phyloP scores from a whole-genome alignment of 768 basidiomycete genomes.

The Kwoniella europaea region DNA sequence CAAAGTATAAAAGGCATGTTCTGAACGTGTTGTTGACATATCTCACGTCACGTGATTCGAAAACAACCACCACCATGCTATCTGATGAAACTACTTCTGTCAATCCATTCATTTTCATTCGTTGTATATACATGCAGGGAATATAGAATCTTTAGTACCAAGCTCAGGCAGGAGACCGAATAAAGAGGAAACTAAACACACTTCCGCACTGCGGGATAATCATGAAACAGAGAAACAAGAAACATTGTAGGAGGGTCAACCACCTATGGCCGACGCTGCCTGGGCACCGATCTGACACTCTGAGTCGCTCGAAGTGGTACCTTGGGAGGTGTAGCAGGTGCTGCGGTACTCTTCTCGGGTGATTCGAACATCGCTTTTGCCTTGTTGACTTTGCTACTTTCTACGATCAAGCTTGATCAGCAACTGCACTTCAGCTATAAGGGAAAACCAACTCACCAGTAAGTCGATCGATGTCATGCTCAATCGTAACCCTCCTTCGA shows the following conservation, averaged over 20 bases:
- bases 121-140: slow-evolving; percentile 16
- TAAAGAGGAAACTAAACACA: background rate
- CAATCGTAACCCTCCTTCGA: slow-evolving; percentile 50
- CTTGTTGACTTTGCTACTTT: slow-evolving; percentile 31
- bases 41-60: slow-evolving; percentile 6
- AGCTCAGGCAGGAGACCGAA: background rate
- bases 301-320: slow-evolving; percentile 16
- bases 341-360: slow-evolving; percentile 21
- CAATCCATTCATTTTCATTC: background rate
- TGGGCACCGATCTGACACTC: slow-evolving; percentile 18
- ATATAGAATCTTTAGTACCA: slow-evolving; percentile 1
- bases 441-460: slow-evolving; percentile 34
- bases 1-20: background rate
- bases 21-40: slow-evolving; percentile 9
- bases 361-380: slow-evolving; percentile 35
- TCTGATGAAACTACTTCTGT: background rate
- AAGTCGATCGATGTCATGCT: slow-evolving; percentile 52
- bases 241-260: background rate
- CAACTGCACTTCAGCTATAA: background rate
- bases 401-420: slow-evolving; percentile 2
- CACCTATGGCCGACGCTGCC: slow-evolving; percentile 14
- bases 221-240: background rate
- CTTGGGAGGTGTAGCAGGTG: slow-evolving; percentile 17
- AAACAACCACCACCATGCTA: background rate
- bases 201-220: slow-evolving; percentile 1